Percentiles rank a stretch among this genome's conserved stretches.
These are phyloP conservation scores for Diaporthe ilicicola DNA, from an alignment of 2,329 filamentous ascomycete species.

Conservation along the genomic window DNA sequence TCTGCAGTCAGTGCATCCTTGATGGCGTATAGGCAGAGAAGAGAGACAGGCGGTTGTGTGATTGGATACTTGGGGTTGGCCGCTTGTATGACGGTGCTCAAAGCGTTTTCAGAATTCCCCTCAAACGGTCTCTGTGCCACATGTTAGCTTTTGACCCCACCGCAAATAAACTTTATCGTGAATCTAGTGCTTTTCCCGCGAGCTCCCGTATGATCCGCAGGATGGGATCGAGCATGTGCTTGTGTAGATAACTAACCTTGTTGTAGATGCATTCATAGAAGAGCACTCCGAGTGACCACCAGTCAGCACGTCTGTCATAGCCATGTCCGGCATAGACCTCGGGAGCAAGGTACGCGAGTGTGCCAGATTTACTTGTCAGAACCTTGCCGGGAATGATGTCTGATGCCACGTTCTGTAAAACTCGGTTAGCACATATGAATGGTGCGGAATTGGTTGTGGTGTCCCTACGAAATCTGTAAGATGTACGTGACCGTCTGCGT, in stretches of 20 bases:
- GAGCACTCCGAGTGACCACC: constrained; percentile 98
- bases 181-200: constrained; percentile 16
- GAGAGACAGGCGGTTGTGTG: constrained; percentile 88
- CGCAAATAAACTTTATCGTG: constrained; percentile 8
- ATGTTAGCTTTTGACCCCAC: constrained; percentile 42
- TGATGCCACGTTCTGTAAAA: constrained; percentile 88
- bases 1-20: constrained; percentile 84
- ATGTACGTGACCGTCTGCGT: constrained; percentile 93
- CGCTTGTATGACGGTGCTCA: constrained; percentile 82
- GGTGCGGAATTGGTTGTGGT: constrained; percentile 16
- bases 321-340: constrained; percentile 93
- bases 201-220: background rate
- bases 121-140: constrained; percentile 83
- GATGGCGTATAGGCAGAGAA: constrained; percentile 89
- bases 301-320: constrained; percentile 91
- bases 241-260: constrained; percentile 68
- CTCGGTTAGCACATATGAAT: constrained; percentile 44
- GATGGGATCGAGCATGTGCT: background rate
- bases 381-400: constrained; percentile 85
- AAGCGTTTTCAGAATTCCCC: constrained; percentile 81
- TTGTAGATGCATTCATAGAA: constrained; percentile 99
- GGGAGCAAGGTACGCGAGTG: constrained; percentile 91
- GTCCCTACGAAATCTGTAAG: constrained; percentile 90
- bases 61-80: constrained; percentile 89
- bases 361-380: constrained; percentile 95